Conservation (phyloP, 139 green algal species). For the Astrephomene gubernaculifera region DNA sequence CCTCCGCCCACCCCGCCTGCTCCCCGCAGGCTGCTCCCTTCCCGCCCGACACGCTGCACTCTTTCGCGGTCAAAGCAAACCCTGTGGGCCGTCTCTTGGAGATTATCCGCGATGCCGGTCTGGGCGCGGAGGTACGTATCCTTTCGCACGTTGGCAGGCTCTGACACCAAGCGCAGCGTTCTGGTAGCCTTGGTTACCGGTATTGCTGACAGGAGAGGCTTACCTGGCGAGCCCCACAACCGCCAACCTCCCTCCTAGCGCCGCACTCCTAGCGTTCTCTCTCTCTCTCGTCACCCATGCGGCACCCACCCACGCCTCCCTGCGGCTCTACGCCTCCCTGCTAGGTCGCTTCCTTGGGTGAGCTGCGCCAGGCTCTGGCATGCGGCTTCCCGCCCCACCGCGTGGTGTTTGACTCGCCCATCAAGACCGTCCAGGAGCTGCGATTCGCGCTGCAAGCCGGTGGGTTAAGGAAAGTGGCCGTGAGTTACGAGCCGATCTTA, state of each 20-base stretch:
- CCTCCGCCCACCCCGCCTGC: background rate
- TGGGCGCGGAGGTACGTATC: slow-evolving; percentile 58
- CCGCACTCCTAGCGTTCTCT: background rate
- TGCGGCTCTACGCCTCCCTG: background rate
- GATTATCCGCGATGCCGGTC: slow-evolving; percentile 34
- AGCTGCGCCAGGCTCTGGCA: slow-evolving; percentile 52
- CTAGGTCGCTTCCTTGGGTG: slow-evolving; percentile 55
- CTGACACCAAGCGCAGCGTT: too few species aligned
- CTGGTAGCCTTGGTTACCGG: too few species aligned
- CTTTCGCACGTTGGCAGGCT: too few species aligned
- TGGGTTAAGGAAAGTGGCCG: too few species aligned
- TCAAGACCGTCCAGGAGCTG: slow-evolving; percentile 52
- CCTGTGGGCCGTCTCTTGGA: slow-evolving; percentile 54
- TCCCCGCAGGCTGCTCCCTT: slow-evolving; percentile 39
- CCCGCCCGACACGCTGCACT: slow-evolving; percentile 50
- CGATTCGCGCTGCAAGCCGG: slow-evolving; percentile 35
- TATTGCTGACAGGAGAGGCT: too few species aligned
- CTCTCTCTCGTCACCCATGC: background rate
- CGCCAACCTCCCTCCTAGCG: too few species aligned
- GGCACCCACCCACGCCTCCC: background rate
- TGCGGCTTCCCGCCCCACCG: slow-evolving; percentile 50
- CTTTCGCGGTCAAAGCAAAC: slow-evolving; percentile 60
- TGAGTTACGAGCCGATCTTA: too few species aligned
- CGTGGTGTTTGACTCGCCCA: slow-evolving; percentile 59
- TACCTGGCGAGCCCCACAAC: too few species aligned